Base-by-base conservation (phyloP, 129 eudicot species). In the Tanacetum coccineum region DNA sequence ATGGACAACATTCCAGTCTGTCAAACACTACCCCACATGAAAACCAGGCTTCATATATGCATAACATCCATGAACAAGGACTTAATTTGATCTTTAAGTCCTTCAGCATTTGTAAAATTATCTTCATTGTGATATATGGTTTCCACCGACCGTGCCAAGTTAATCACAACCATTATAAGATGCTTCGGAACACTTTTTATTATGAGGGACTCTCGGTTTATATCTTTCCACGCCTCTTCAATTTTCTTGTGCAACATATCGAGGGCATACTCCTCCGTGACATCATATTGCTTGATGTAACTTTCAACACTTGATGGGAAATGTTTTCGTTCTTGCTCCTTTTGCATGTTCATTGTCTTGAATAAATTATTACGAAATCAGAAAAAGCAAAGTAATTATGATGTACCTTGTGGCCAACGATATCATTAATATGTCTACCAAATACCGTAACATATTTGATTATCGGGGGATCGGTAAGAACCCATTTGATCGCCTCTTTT, bases 211-310 rank as follows among this genome's bases (percentile, higher is more conserved):
- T 64, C 81, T n/a, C 47, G 30, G 32, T 64, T 77, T 48, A 81
- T 77, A 50, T 77, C 77, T 71, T 77, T 81, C 86, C 86, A 82
- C 8, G 81, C 81, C 26, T 64, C 40, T 50, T 61, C 73, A 18
- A 75, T 20, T 52, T 72, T 67, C 18, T 75, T 71, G n/a, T 51
- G n/a, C 9, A 78, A 62, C 55, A 68, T 64, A 7, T 63, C 17
- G 7, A 21, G 42, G 12, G 50, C 78, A 13, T 78, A 22, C 44
- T 73, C 70, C 28, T 74, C 75, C 8, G 70, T 28, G 28, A 49
- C 40, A 32, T 32, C 40, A 6, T 32, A 32, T 32, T 32, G 40
- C 40, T 32, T 32, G 40, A 32, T 4, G 71, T 4, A 78, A 51
- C 78, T 61, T 18, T 82, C 83, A 3, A 82, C 72, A 0, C 70